phyloP scores from a whole-genome alignment of 495 filamentous ascomycete genomes.

The Penicillium coprophilum region DNA sequence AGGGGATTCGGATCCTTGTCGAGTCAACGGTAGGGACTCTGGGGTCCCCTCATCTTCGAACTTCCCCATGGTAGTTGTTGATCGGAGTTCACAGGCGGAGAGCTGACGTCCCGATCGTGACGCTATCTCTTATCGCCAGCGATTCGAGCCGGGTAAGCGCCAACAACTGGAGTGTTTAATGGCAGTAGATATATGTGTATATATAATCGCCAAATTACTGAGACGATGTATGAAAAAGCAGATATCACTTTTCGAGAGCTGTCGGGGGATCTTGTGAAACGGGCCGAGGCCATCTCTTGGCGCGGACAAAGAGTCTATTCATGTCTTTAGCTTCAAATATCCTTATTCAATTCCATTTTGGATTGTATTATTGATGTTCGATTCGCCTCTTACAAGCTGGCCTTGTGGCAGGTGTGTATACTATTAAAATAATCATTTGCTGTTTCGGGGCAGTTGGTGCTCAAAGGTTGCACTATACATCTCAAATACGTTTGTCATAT shows the following conservation, averaged over 20 bases:
- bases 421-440: neutral
- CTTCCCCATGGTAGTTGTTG: slow-evolving; percentile 32
- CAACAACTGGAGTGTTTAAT: neutral
- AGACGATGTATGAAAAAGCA: neutral
- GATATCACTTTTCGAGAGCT: neutral
- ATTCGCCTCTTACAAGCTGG: neutral
- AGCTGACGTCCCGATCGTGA: slow-evolving; percentile 7
- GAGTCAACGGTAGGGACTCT: slow-evolving; percentile 31
- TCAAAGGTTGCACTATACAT: neutral
- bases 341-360: slow-evolving; percentile 9
- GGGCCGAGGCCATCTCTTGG: slow-evolving; percentile 9
- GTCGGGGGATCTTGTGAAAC: neutral
- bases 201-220: neutral
- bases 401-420: neutral
- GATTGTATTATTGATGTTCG: neutral
- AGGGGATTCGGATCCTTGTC: slow-evolving; percentile 29
- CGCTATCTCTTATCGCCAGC: slow-evolving; percentile 13
- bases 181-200: neutral
- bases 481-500: neutral
- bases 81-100: slow-evolving; percentile 4
- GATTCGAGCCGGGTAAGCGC: neutral
- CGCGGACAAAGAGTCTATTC: slow-evolving; percentile 11
- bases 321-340: neutral
- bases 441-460: neutral
- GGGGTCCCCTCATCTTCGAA: slow-evolving; percentile 27